Evolutionary conservation across 2,329 filamentous ascomycete species (phyloP).

Genomic region (Pyricularia grisea): DNA sequence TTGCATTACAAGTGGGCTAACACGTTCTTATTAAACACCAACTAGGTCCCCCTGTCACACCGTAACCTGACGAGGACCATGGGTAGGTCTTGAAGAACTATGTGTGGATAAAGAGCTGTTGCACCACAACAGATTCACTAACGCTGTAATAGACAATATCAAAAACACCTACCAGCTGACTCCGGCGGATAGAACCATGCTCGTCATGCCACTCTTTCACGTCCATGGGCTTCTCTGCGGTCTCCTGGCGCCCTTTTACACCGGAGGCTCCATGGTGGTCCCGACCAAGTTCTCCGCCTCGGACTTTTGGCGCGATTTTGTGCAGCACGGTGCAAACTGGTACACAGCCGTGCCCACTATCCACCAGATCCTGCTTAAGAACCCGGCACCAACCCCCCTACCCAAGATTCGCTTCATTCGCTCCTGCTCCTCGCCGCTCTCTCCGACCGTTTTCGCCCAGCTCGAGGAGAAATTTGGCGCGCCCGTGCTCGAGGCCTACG

Average conservation of each 20-base stretch:
- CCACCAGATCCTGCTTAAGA: slow-evolving; percentile 78
- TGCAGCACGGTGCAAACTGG: slow-evolving; percentile 70
- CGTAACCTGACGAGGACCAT: slow-evolving; percentile 74
- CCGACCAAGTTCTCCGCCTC: slow-evolving; percentile 71
- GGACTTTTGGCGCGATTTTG: slow-evolving; percentile 76
- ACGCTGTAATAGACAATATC: background rate
- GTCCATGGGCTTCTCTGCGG: slow-evolving; percentile 81
- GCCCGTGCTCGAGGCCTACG: slow-evolving; percentile 81
- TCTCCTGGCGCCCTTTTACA: slow-evolving; percentile 67
- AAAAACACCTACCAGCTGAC: slow-evolving; percentile 61
- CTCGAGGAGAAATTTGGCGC: slow-evolving; percentile 68
- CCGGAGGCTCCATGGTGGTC: slow-evolving; percentile 71
- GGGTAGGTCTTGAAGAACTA: slow-evolving; percentile 37
- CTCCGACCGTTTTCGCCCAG: slow-evolving; percentile 71
- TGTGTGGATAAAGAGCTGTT: slow-evolving; percentile 4
- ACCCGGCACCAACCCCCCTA: slow-evolving; percentile 55
- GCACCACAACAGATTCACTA: slow-evolving; percentile 1
- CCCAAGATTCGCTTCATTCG: slow-evolving; percentile 78
- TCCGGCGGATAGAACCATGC: slow-evolving; percentile 64
- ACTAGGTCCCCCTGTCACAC: slow-evolving; percentile 67
- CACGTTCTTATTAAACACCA: background rate
- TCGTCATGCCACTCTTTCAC: slow-evolving; percentile 88
- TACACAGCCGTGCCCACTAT: slow-evolving; percentile 92
- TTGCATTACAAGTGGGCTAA: background rate
- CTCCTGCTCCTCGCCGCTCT: slow-evolving; percentile 76